Evolutionary conservation across 768 basidiomycete genomes (phyloP).

Genomic region (Panus rudis): DNA sequence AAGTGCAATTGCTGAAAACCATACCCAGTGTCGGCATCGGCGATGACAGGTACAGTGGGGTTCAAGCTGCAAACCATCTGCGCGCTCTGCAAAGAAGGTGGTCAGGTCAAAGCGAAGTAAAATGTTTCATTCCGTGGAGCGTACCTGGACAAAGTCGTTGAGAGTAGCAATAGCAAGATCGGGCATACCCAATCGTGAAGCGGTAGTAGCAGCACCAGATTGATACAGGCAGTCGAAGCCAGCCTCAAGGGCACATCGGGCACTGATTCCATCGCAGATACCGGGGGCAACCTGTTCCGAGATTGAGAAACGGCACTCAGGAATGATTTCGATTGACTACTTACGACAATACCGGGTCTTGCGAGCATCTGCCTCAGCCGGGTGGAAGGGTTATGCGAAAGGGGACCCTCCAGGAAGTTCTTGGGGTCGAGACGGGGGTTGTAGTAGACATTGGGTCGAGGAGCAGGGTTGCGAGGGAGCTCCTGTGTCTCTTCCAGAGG

Average conservation of each 20-base stretch:
- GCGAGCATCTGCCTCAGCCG: slow-evolving; percentile 50
- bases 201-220: slow-evolving; percentile 75
- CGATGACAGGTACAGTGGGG: slow-evolving; percentile 64
- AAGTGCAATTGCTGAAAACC: slow-evolving; percentile 7
- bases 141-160: slow-evolving; percentile 66
- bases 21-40: slow-evolving; percentile 75
- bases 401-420: slow-evolving; percentile 61
- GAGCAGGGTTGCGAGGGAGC: slow-evolving; percentile 8
- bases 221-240: slow-evolving; percentile 76
- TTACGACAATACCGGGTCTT: slow-evolving; percentile 69
- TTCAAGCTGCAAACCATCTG: slow-evolving; percentile 64
- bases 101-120: background rate
- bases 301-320: background rate
- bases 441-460: slow-evolving; percentile 36
- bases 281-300: slow-evolving; percentile 58
- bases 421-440: slow-evolving; percentile 64
- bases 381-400: slow-evolving; percentile 63
- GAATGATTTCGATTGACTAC: slow-evolving; percentile 16
- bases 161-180: slow-evolving; percentile 73
- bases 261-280: slow-evolving; percentile 75
- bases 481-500: background rate
- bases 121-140: background rate
- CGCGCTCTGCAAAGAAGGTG: slow-evolving; percentile 36
- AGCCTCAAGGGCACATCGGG: slow-evolving; percentile 72
- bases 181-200: slow-evolving; percentile 71